phyloP scores from a whole-genome alignment of 805 yeast genomes.

The Candida parachauliodes region DNA sequence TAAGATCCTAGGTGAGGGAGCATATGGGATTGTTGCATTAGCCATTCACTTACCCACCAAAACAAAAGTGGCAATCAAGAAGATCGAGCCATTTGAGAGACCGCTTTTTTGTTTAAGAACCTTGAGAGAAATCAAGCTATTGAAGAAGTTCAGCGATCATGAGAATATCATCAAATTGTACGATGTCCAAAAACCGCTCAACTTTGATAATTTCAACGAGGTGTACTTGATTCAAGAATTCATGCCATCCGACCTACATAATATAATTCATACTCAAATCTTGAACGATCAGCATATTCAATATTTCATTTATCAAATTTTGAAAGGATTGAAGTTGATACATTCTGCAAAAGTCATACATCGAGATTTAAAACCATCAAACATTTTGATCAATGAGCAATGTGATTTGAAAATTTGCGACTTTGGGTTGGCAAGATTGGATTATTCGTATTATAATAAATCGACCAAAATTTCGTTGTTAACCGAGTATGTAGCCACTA shows the following conservation, averaged over 20 bases:
- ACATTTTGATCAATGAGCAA: constrained; percentile 79
- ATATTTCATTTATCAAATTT: constrained; percentile 85
- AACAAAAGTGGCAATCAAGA: constrained; percentile 71
- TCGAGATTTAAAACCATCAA: constrained; percentile 88
- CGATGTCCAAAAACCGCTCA: constrained; percentile 63
- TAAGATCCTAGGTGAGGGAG: constrained; percentile 73
- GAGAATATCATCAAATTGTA: constrained; percentile 67
- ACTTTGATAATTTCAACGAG: constrained; percentile 59
- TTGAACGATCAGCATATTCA: constrained; percentile 88
- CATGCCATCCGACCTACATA: constrained; percentile 73
- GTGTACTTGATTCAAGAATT: constrained; percentile 74
- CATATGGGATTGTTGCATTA: constrained; percentile 74
- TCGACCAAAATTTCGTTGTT: constrained; percentile 34
- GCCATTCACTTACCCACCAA: constrained; percentile 62
- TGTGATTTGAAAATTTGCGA: constrained; percentile 94
- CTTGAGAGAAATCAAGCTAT: constrained; percentile 62
- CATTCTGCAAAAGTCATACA: constrained; percentile 95
- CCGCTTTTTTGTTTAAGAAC: constrained; percentile 67
- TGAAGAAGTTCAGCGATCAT: constrained; percentile 59
- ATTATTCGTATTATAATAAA: constrained; percentile 59
- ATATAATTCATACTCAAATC: constrained; percentile 53
- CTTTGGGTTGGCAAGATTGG: constrained; percentile 80
- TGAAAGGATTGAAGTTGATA: constrained; percentile 84
- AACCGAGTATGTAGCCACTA: constrained; percentile 97
- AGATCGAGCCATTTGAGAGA: constrained; percentile 66